phyloP scores from a whole-genome alignment of 148 eudicot genomes.

The Euryodendron excelsum region DNA sequence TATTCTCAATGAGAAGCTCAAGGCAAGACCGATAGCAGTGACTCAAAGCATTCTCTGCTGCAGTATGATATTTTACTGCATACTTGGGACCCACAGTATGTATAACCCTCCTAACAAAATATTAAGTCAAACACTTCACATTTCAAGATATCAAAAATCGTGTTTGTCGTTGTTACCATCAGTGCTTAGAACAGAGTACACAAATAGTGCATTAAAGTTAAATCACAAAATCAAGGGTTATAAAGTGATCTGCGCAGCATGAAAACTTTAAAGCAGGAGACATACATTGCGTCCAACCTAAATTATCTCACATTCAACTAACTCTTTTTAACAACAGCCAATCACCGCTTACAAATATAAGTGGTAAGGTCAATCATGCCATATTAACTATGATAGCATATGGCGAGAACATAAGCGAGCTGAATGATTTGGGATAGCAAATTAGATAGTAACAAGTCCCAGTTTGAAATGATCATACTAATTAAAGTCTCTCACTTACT shows the following conservation, averaged over 20 bases:
- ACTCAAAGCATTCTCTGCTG: conserved; percentile 98
- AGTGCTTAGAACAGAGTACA: not conserved
- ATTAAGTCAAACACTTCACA: not conserved
- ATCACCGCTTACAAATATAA: too few relatives aligned
- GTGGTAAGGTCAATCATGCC: too few relatives aligned
- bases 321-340: too few relatives aligned
- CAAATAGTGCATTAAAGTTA: not conserved
- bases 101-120: conserved; percentile 76
- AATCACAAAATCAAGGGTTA: not conserved
- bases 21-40: conserved; percentile 96
- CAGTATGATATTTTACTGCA: conserved; percentile 98
- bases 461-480: not conserved
- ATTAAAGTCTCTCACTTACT: not conserved
- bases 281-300: too few relatives aligned
- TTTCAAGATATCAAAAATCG: not conserved
- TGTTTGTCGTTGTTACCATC: not conserved
- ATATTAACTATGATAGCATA: too few relatives aligned
- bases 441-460: not conserved
- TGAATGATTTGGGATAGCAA: too few relatives aligned
- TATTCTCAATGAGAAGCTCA: conserved; percentile 87
- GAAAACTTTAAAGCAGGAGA: too few relatives aligned
- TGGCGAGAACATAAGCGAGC: too few relatives aligned
- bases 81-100: conserved; percentile 99
- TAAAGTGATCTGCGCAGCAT: not conserved
- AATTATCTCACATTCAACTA: too few relatives aligned